Percentiles rank a stretch among this genome's conserved stretches.
These are phyloP conservation scores for Trifolium subterraneum DNA, from an alignment of 306 rosid genomes.

Conservation along the genomic window DNA sequence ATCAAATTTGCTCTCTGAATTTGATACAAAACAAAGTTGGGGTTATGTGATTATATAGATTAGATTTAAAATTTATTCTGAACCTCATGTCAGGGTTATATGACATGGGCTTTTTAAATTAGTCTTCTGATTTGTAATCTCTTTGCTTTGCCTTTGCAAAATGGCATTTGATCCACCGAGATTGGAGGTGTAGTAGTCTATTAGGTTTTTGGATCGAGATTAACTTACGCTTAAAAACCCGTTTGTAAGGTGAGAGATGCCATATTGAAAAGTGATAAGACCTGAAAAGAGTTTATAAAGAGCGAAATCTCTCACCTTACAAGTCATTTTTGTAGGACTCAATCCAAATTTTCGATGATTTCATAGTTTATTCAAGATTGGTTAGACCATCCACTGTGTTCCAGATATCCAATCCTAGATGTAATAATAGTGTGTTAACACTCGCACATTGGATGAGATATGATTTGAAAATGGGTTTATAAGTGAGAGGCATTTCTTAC, in stretches of 20 bases:
- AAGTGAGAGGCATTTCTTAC: neutral
- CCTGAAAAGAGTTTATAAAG: neutral
- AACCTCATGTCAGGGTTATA: constrained; percentile 11
- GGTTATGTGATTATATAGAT: constrained; percentile 7
- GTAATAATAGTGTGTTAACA: neutral
- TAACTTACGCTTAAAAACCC: neutral
- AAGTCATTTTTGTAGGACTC: neutral
- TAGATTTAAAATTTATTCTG: constrained; percentile 3
- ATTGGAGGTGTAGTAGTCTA: neutral
- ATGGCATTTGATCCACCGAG: neutral
- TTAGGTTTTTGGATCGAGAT: neutral
- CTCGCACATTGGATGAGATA: neutral
- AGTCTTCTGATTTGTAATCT: neutral
- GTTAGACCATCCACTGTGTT: neutral
- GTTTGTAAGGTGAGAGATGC: neutral
- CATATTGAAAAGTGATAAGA: neutral
- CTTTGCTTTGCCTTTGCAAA: neutral
- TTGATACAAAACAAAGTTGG: constrained; percentile 1
- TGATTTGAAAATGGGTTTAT: neutral
- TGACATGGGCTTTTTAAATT: neutral
- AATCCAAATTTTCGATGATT: neutral
- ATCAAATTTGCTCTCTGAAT: constrained; percentile 15
- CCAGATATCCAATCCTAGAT: neutral
- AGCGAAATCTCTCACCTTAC: neutral
- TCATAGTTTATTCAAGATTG: neutral